Base-by-base conservation (phyloP, 345 rosid species). In the Populus davidiana region DNA sequence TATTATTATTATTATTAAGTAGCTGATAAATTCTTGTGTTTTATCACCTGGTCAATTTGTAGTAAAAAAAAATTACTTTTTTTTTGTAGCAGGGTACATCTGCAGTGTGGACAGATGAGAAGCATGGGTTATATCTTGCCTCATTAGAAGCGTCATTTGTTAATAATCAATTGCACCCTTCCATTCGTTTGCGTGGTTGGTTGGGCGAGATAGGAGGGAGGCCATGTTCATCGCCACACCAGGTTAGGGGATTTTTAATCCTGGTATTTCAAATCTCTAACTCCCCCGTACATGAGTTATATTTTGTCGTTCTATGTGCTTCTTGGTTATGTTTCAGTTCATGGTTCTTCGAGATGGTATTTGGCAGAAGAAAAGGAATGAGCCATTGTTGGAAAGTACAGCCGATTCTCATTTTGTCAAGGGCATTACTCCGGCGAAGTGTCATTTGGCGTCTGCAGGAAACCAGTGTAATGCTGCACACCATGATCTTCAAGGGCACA, bases 81-180 rank as follows among this genome's bases (percentile, higher is more conserved):
- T 66, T 20, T 66, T 70, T 14, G 75, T 54, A 14, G 82, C 89
- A 90, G 91, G 90, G 86, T 39, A 81, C 79, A 50, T 73, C 83
- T 43, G 73, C 20, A 72, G 87, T 18, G 67, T 93, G 97, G 98
- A 93, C 96, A 35, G 82, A 91, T 83, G 93, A 91, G 88, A 91
- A 82, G 78, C 98, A 93, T 85, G 81, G 72, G 49, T 69, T 77
- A 8, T 93, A 90, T 80, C 87, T 93, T 66, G 79, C 82, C 80
- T 79, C 78, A 23, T 76, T 93, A 69, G 98, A 93, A 85, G 86
- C 80, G 74, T 89, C 96, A 12, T 91, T 93, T 82, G 86, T 93
- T 69, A 82, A 54, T 7, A 54, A 81, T 80, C 91, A 93, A 77
- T 67, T 93, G 83, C 84, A 86, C 66, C 79, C 81, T 11, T 79